Conservation (phyloP, 495 filamentous ascomycete genomes). For the Patellaria atrata region DNA sequence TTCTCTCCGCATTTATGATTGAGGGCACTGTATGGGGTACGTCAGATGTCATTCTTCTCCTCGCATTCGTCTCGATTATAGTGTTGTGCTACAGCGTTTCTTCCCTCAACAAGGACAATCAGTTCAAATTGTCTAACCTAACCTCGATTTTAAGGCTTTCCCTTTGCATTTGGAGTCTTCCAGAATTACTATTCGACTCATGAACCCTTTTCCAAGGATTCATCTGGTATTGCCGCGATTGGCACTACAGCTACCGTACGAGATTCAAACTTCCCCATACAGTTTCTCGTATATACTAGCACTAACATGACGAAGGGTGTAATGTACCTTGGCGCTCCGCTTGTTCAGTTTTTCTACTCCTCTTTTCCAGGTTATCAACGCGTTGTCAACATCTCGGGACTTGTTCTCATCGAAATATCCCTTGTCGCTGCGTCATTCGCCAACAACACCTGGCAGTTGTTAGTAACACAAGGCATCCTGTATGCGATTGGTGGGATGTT, state of each 20-base stretch:
- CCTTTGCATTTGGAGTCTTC: slow-evolving; percentile 48
- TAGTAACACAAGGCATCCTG: slow-evolving; percentile 39
- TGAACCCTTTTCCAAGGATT: slow-evolving; percentile 28
- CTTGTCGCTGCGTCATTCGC: slow-evolving; percentile 33
- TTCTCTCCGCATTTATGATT: slow-evolving; percentile 46
- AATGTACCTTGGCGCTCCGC: slow-evolving; percentile 33
- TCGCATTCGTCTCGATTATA: too few relatives aligned
- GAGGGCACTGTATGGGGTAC: slow-evolving; percentile 55
- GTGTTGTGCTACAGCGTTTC: too few relatives aligned
- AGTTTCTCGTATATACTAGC: too few relatives aligned
- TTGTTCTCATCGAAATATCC: slow-evolving; percentile 20
- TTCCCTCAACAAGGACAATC: too few relatives aligned
- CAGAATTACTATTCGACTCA: slow-evolving; percentile 41
- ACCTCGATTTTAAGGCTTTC: slow-evolving; percentile 47
- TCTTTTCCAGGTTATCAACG: slow-evolving; percentile 21
- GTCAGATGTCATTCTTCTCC: slow-evolving; percentile 4
- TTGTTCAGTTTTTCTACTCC: slow-evolving; percentile 27
- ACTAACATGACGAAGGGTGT: slow-evolving; percentile 23
- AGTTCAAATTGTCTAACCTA: slow-evolving; percentile 1
- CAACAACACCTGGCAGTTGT: slow-evolving; percentile 30
- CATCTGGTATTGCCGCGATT: slow-evolving; percentile 35
- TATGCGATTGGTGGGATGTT: slow-evolving; percentile 36
- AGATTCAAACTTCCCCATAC: neutral
- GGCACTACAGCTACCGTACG: slow-evolving; percentile 34
- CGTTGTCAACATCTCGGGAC: slow-evolving; percentile 27